Percentiles rank a stretch among this genome's conserved stretches.
Evolutionary conservation across 1,284 basidiomycete species (phyloP).

Genomic region (Fereydounia khargensis): DNA sequence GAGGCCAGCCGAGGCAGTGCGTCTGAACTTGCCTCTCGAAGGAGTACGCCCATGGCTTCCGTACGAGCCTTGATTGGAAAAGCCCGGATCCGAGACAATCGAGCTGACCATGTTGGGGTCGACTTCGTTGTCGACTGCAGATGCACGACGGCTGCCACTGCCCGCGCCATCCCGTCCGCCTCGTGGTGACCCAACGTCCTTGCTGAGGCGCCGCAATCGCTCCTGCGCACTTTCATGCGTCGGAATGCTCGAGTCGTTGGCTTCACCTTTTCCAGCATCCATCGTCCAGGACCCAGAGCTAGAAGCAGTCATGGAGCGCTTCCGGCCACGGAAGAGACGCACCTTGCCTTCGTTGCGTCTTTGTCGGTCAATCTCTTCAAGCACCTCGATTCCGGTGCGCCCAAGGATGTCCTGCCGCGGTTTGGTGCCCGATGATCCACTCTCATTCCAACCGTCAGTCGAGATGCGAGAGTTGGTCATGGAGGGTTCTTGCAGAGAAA

Average conservation of each 20-base stretch:
- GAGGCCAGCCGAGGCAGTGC: too few species aligned
- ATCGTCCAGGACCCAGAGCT: not conserved
- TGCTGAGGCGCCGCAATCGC: not conserved
- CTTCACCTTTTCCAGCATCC: not conserved
- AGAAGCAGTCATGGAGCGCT: slow-evolving; percentile 9
- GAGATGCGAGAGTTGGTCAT: not conserved
- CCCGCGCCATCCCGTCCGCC: not conserved
- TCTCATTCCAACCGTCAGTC: too few species aligned
- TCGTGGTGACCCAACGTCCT: not conserved
- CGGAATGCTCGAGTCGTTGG: not conserved
- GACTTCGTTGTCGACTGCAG: not conserved
- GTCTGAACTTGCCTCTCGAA: too few species aligned
- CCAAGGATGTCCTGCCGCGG: slow-evolving; percentile 9
- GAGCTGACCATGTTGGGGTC: slow-evolving; percentile 17
- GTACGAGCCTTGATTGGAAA: too few species aligned
- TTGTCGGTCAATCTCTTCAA: slow-evolving; percentile 32
- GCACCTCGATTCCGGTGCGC: slow-evolving; percentile 38
- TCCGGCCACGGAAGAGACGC: slow-evolving; percentile 11
- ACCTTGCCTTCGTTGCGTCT: slow-evolving; percentile 8
- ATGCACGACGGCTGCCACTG: not conserved
- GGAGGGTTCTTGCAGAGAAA: not conserved
- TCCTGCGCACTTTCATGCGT: not conserved
- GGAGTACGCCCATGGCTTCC: too few species aligned
- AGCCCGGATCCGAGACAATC: slow-evolving; percentile 27
- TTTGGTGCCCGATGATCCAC: too few species aligned